These are phyloP conservation scores for Arctostaphylos glauca DNA, from an alignment of 148 eudicot species.

Conservation along the genomic window DNA sequence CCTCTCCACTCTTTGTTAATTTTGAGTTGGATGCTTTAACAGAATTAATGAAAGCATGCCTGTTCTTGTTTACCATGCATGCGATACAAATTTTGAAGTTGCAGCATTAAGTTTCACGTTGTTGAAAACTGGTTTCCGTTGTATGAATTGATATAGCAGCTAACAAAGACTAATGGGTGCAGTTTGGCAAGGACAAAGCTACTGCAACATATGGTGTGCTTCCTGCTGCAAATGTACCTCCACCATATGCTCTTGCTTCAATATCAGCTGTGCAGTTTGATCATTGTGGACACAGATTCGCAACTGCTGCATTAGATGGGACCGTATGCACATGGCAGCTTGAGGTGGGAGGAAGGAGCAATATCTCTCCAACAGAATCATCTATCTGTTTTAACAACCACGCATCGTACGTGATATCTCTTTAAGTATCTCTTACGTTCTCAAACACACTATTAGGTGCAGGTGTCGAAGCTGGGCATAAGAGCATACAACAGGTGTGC, in stretches of 20 bases:
- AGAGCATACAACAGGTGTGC: not conserved
- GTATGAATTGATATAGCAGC: not conserved
- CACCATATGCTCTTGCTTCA: slow-evolving; percentile 96
- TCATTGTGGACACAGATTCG: slow-evolving; percentile 84
- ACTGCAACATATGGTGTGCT: slow-evolving; percentile 94
- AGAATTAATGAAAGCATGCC: too few species aligned
- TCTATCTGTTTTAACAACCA: slow-evolving; percentile 85
- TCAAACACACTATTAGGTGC: not conserved
- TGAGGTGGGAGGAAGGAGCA: slow-evolving; percentile 97
- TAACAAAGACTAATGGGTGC: slow-evolving; percentile 26
- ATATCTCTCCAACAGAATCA: slow-evolving; percentile 85
- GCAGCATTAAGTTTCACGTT: not conserved
- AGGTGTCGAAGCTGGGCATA: too few species aligned
- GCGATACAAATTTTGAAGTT: too few species aligned
- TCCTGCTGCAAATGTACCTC: slow-evolving; percentile 93
- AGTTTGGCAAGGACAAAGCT: slow-evolving; percentile 93
- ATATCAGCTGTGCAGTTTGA: slow-evolving; percentile 80
- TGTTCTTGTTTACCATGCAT: not conserved
- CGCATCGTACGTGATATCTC: slow-evolving; percentile 63
- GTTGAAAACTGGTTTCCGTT: not conserved
- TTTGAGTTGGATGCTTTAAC: too few species aligned
- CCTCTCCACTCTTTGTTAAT: too few species aligned
- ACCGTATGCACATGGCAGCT: slow-evolving; percentile 97
- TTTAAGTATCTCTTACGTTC: not conserved
- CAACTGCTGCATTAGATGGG: slow-evolving; percentile 94